A percentile compares a stretch with the other conserved stretches of the same genome.
These are phyloP conservation scores for Nemophila menziesii DNA, from an alignment of 257 asterid species.

Conservation along the genomic window DNA sequence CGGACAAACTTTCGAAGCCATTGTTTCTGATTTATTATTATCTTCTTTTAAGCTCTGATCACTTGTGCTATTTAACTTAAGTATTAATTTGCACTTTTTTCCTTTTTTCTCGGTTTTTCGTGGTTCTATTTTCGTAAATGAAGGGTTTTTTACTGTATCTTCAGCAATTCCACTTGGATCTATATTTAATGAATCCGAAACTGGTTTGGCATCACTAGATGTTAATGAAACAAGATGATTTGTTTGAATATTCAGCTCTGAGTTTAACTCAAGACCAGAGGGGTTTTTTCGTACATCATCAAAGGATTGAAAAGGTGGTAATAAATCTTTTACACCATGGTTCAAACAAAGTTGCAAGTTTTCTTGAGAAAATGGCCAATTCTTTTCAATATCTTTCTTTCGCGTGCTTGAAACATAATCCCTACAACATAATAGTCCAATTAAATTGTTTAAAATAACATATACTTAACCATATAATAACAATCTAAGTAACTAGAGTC, in stretches of 20 bases:
- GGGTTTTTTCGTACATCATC: slow-evolving; percentile 38
- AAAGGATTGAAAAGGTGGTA: slow-evolving; percentile 76
- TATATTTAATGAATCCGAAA: slow-evolving; percentile 17
- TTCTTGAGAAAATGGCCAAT: slow-evolving; percentile 86
- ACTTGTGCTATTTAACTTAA: slow-evolving; percentile 29
- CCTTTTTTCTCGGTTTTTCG: slow-evolving; percentile 13
- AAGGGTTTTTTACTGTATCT: slow-evolving; percentile 4
- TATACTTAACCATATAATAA: neutral
- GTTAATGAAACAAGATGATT: slow-evolving; percentile 16
- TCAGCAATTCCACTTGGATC: slow-evolving; percentile 28
- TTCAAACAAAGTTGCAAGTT: slow-evolving; percentile 66
- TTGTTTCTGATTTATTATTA: slow-evolving; percentile 37
- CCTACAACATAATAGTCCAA: slow-evolving; percentile 32
- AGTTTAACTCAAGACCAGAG: slow-evolving; percentile 20
- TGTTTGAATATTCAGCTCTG: slow-evolving; percentile 15
- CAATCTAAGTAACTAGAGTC: neutral
- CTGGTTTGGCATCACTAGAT: slow-evolving; percentile 17
- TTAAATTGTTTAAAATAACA: neutral
- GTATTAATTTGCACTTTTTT: slow-evolving; percentile 53
- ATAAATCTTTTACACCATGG: slow-evolving; percentile 52
- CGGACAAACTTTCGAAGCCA: slow-evolving; percentile 93
- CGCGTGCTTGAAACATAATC: slow-evolving; percentile 63
- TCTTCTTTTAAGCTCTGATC: slow-evolving; percentile 36
- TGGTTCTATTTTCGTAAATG: slow-evolving; percentile 11
- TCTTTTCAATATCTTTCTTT: slow-evolving; percentile 53